These are phyloP conservation scores for Salvia sclarea DNA, from an alignment of 305 asterid species.

Conservation along the genomic window DNA sequence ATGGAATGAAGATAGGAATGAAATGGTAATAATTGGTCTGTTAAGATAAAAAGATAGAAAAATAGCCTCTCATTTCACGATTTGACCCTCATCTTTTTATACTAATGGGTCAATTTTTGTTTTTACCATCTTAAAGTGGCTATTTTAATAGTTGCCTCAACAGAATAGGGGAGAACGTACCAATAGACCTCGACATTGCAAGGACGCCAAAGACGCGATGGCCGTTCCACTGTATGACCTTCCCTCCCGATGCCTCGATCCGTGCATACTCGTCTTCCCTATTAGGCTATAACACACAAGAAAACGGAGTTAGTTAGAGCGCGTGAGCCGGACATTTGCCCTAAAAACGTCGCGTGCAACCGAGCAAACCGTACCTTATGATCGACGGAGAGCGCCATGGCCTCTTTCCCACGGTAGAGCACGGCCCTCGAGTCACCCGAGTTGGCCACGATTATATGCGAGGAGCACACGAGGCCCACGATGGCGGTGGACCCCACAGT, in stretches of 20 bases:
- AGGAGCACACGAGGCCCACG: constrained; percentile 81
- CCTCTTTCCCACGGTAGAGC: constrained; percentile 82
- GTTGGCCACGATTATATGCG: constrained; percentile 89
- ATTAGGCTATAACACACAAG: constrained; percentile 58
- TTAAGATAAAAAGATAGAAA: too few relatives aligned
- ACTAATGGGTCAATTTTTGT: too few relatives aligned
- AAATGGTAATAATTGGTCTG: too few relatives aligned
- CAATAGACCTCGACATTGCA: constrained; percentile 97
- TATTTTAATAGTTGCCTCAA: too few relatives aligned
- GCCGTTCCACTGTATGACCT: constrained; percentile 98
- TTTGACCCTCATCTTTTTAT: too few relatives aligned
- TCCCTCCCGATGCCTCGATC: constrained; percentile 96
- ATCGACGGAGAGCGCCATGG: constrained; percentile 76
- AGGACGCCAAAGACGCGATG: constrained; percentile 97
- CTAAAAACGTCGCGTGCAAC: constrained; percentile 4
- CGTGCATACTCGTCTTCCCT: constrained; percentile 91
- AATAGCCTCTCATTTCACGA: too few relatives aligned
- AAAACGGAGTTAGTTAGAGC: background rate
- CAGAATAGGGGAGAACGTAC: too few relatives aligned
- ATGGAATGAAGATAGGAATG: background rate
- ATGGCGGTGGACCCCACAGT: constrained; percentile 97
- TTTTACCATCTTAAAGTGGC: too few relatives aligned
- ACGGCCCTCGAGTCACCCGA: constrained; percentile 98
- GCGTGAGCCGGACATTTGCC: background rate
- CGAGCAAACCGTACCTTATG: constrained; percentile 81